These are phyloP conservation scores for Aspergillus ibericus DNA, from an alignment of 2,329 filamentous ascomycete genomes.

Conservation along the genomic window DNA sequence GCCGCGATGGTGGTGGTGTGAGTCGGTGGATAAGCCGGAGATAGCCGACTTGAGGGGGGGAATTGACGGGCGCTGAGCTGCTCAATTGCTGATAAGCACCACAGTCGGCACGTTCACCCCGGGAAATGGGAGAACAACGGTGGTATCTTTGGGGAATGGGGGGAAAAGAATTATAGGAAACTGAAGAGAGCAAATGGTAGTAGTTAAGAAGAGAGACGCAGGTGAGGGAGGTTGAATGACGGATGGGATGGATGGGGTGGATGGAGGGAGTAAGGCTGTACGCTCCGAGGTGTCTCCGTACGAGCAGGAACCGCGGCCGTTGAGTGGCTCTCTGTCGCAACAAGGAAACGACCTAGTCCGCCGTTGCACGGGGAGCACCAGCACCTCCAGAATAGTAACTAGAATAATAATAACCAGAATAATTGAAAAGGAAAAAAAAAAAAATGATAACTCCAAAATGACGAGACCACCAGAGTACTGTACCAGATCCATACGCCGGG, in stretches of 20 bases:
- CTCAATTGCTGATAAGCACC: slow-evolving; percentile 29
- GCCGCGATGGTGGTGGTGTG: slow-evolving; percentile 1
- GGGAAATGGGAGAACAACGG: slow-evolving; percentile 4
- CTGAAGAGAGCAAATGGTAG: background rate
- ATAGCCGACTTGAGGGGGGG: slow-evolving; percentile 29
- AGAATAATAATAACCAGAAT: background rate
- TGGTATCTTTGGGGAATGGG: background rate
- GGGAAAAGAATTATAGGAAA: background rate
- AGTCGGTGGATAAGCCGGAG: slow-evolving; percentile 29
- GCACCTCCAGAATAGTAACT: background rate
- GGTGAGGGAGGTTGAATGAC: slow-evolving; percentile 6
- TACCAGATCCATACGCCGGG: background rate
- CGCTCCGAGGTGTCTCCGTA: background rate
- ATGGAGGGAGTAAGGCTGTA: background rate
- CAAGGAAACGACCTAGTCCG: background rate
- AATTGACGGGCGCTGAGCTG: slow-evolving; percentile 26
- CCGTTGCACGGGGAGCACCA: background rate
- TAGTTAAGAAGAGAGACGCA: background rate
- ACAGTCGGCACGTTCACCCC: slow-evolving; percentile 6
- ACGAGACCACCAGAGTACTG: background rate
- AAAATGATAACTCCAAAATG: too few relatives aligned
- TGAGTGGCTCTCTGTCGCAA: background rate
- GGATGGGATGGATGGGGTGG: slow-evolving; percentile 3
- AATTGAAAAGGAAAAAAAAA: background rate
- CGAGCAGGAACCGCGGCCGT: background rate